Percentiles rank a stretch among this genome's conserved stretches.
phyloP scores from a whole-genome alignment of 768 basidiomycete genomes.

The Neoboletus subvelutipes region DNA sequence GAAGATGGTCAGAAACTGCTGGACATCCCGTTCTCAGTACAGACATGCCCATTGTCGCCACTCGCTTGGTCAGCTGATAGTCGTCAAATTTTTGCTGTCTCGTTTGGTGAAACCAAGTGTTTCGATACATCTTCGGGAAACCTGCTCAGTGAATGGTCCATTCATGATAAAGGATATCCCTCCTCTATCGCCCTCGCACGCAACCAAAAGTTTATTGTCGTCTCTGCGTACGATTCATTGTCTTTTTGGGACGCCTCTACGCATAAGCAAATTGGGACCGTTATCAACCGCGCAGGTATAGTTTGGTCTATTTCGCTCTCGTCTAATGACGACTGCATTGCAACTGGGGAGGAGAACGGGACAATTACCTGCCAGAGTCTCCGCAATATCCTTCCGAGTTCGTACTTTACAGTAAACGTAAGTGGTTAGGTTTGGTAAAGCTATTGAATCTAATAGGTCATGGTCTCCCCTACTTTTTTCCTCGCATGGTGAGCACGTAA shows the following conservation, averaged over 20 bases:
- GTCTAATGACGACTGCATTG: not conserved
- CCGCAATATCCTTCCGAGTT: not conserved
- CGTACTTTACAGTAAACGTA: not conserved
- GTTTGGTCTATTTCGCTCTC: constrained; percentile 1
- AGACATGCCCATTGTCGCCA: not conserved
- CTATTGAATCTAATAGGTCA: not conserved
- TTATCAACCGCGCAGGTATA: not conserved
- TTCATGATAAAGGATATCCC: not conserved
- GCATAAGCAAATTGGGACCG: not conserved
- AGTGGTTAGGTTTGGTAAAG: not conserved
- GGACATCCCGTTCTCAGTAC: not conserved
- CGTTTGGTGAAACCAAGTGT: not conserved
- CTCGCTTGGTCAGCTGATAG: constrained; percentile 5
- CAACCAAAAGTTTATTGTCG: not conserved
- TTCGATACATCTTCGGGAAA: not conserved
- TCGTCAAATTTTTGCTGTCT: not conserved
- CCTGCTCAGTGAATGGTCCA: not conserved
- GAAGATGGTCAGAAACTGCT: not conserved
- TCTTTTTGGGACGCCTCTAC: constrained; percentile 1
- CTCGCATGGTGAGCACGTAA: not conserved
- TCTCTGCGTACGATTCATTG: not conserved
- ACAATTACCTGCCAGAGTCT: not conserved
- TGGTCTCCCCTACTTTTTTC: not conserved
- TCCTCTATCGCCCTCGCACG: not conserved
- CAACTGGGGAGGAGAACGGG: not conserved